Percentiles rank a stretch among this genome's conserved stretches.
Conservation (phyloP, 192 early-diverging fungal genomes). For the Podila epicladia region DNA sequence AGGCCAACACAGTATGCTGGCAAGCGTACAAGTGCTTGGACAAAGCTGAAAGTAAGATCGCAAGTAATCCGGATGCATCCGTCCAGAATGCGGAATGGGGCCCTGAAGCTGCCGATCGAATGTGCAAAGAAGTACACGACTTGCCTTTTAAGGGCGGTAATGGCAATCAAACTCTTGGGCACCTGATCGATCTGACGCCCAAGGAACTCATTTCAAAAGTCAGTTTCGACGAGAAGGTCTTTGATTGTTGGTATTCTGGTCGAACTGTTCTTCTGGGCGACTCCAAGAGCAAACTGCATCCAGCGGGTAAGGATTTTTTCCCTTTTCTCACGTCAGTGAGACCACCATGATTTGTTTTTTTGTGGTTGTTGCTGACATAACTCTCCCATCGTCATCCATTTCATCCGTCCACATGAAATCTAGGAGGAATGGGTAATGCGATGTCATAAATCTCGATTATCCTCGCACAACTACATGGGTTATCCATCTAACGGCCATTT, state of each 20-base stretch:
- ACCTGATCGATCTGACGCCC: conserved; percentile 1
- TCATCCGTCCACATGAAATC: no score
- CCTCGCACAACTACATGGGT: background rate
- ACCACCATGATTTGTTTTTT: no score
- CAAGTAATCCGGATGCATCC: background rate
- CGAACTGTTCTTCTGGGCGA: conserved; percentile 12
- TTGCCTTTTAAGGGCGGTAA: background rate
- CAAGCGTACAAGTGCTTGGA: background rate
- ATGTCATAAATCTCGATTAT: background rate
- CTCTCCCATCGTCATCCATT: no score
- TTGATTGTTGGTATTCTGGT: conserved; percentile 3
- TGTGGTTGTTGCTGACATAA: no score
- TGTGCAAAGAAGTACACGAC: conserved; percentile 4
- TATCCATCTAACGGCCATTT: no score
- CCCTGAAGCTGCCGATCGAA: conserved; percentile 3
- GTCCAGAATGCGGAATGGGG: conserved; percentile 6
- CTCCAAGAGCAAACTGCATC: background rate
- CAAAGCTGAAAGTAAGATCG: background rate
- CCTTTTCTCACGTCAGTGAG: no score
- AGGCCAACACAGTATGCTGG: conserved; percentile 2
- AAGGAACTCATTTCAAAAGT: conserved; percentile 13
- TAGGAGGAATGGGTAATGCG: background rate
- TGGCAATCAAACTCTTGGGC: background rate
- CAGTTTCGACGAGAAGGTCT: conserved; percentile 16
- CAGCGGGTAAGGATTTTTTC: background rate